Percentiles rank a stretch among this genome's conserved stretches.
Conservation (phyloP, 75 land plant genomes). For the Picea glauca region DNA sequence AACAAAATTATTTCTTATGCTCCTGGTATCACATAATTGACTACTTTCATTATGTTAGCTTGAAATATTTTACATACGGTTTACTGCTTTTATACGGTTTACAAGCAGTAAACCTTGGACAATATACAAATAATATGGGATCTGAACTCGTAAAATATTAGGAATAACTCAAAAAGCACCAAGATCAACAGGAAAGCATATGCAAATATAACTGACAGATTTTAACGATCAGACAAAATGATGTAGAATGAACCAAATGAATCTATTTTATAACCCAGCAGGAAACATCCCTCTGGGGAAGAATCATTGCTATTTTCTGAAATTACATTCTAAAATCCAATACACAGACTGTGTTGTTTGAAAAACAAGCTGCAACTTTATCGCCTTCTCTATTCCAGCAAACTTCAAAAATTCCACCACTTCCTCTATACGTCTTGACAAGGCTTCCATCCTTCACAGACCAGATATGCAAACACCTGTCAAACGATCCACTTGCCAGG, state of each 20-base stretch:
- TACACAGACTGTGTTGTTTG: slow-evolving; percentile 87
- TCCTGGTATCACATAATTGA: not conserved
- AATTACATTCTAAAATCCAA: slow-evolving; percentile 81
- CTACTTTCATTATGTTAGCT: not conserved
- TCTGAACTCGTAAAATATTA: not conserved
- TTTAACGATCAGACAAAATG: not conserved
- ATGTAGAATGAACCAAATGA: not conserved
- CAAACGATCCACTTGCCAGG: slow-evolving; percentile 93
- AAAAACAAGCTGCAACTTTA: slow-evolving; percentile 91
- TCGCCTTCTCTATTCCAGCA: slow-evolving; percentile 98
- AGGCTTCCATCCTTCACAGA: slow-evolving; percentile 87
- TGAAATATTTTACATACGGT: not conserved
- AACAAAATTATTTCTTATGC: not conserved
- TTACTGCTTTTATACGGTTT: not conserved
- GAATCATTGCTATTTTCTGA: not conserved
- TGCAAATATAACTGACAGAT: no score
- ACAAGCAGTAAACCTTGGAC: not conserved
- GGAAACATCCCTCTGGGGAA: not conserved
- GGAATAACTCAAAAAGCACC: not conserved
- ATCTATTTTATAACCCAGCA: not conserved
- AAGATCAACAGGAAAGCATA: no score
- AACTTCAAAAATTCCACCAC: slow-evolving; percentile 94
- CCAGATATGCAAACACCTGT: slow-evolving; percentile 87
- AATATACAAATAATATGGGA: not conserved
- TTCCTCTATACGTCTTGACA: slow-evolving; percentile 81